Conservation (phyloP, 2,329 filamentous ascomycete species). For the Hansfordia pulvinata region DNA sequence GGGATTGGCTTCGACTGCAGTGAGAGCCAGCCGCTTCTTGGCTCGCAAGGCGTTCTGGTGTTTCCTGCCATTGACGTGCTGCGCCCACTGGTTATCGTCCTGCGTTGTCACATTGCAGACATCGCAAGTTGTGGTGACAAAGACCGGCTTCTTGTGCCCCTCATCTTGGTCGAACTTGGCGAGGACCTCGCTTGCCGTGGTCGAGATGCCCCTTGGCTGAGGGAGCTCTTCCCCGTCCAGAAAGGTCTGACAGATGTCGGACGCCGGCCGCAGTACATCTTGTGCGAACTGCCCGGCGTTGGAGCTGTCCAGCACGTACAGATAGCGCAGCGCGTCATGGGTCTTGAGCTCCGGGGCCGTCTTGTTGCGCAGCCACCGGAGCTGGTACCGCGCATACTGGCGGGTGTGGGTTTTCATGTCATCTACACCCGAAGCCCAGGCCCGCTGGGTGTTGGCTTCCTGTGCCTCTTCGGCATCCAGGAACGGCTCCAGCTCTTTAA, state of each 20-base stretch:
- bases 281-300: slow-evolving; percentile 47
- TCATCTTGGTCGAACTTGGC: slow-evolving; percentile 44
- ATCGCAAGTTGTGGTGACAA: slow-evolving; percentile 46
- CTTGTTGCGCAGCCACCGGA: slow-evolving; percentile 78
- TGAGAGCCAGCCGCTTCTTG: slow-evolving; percentile 14
- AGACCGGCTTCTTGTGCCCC: slow-evolving; percentile 27
- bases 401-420: slow-evolving; percentile 71
- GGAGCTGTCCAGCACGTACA: slow-evolving; percentile 76
- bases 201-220: slow-evolving; percentile 31
- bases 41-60: slow-evolving; percentile 18
- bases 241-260: slow-evolving; percentile 47
- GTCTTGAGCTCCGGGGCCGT: slow-evolving; percentile 55
- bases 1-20: too few species aligned
- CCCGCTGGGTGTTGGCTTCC: slow-evolving; percentile 30
- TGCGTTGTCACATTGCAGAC: slow-evolving; percentile 53
- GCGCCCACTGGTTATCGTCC: slow-evolving; percentile 37
- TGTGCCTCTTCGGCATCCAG: slow-evolving; percentile 29
- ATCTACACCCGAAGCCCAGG: slow-evolving; percentile 51
- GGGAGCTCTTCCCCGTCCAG: slow-evolving; percentile 43
- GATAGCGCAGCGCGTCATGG: slow-evolving; percentile 34
- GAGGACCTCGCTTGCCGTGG: slow-evolving; percentile 38
- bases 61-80: slow-evolving; percentile 27
- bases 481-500: slow-evolving; percentile 77
- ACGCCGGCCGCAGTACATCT: slow-evolving; percentile 53
- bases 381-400: slow-evolving; percentile 76